Evolutionary conservation across 2,329 filamentous ascomycete species (phyloP), one percentile per base, ranked within the genome.

Genomic region (Nectriaceae sp.): DNA sequence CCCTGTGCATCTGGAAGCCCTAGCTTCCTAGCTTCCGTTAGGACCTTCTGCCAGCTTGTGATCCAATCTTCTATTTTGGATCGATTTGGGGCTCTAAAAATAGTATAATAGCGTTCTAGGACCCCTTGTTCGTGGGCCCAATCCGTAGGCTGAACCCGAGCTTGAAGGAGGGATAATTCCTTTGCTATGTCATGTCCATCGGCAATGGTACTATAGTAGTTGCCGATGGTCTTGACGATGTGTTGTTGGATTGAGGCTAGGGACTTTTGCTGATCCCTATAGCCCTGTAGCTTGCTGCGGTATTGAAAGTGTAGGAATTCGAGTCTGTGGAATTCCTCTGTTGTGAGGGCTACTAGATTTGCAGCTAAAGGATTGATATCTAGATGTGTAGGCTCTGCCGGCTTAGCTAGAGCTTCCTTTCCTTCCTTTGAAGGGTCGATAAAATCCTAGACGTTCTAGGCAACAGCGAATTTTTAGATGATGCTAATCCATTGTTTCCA

Each of bases 401-500:
- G 33, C 33, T 37, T 37, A 11, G 6, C 6, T 18, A 37, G 33
- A 6, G 10, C 33, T 16, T 11, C 11, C 16, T 37, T 37, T 6
- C 6, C 33, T 11, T 37, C 16, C 33, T 37, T 37, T 37, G 16
- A 11, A 11, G 33, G 16, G 18, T 37, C 16, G 18, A 42, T 19
- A 31, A 19, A 26, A 5, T 31, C 16, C 40, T 19, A 42, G 22
- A 42, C 16, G 16, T 19, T 19, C 22, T 42, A 13, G 21, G 22
- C 19, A 8, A 31, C 19, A 42, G 40, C 22, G 11, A 29, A 29
- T 31, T 42, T 42, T 22, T 42, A 16, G 16, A 42, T 42, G 31
- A 42, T 42, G n/a, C 21, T 16, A 16, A 42, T 42, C 40, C 22
- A 42, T 29, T 42, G 16, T 26, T 42, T 42, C 22, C 22, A 42